These are phyloP conservation scores for Musa beccarii DNA, from an alignment of 176 grass and related monocot species.

Conservation along the genomic window DNA sequence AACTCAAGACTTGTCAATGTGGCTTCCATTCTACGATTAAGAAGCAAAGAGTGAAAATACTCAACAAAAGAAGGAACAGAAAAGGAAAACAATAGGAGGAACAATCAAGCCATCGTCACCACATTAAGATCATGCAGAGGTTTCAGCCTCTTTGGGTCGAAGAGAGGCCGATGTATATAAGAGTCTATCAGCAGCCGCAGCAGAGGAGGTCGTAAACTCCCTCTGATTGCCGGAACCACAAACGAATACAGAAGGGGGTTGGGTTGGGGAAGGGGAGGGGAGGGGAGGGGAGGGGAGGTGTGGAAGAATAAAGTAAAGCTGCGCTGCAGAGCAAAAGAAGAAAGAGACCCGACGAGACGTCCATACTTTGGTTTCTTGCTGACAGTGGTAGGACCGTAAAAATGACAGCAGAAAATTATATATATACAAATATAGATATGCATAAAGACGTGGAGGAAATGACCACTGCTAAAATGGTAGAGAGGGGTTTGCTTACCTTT, in stretches of 20 bases:
- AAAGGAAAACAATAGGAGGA: not conserved
- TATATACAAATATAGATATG: not conserved
- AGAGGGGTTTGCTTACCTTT: not conserved
- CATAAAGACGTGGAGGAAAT: not conserved
- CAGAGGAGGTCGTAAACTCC: not conserved
- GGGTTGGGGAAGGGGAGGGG: no score
- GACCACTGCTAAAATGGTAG: not conserved
- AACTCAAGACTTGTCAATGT: no score
- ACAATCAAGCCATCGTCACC: not conserved
- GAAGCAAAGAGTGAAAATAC: not conserved
- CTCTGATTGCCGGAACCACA: not conserved
- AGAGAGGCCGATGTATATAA: not conserved
- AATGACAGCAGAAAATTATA: not conserved
- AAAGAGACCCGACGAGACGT: not conserved
- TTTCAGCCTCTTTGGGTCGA: not conserved
- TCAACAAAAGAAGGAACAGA: not conserved
- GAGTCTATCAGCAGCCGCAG: not conserved
- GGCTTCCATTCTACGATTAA: not conserved
- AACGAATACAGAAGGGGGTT: not conserved
- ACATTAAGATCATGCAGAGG: not conserved
- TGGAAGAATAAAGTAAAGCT: not conserved
- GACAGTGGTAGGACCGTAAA: not conserved
- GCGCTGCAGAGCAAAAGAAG: not conserved
- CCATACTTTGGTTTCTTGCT: conserved; percentile 5
- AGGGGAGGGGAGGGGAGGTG: not conserved